Percentiles rank a stretch among this genome's conserved stretches.
These are phyloP conservation scores for Candida orba DNA, from an alignment of 805 yeast genomes.

Conservation along the genomic window DNA sequence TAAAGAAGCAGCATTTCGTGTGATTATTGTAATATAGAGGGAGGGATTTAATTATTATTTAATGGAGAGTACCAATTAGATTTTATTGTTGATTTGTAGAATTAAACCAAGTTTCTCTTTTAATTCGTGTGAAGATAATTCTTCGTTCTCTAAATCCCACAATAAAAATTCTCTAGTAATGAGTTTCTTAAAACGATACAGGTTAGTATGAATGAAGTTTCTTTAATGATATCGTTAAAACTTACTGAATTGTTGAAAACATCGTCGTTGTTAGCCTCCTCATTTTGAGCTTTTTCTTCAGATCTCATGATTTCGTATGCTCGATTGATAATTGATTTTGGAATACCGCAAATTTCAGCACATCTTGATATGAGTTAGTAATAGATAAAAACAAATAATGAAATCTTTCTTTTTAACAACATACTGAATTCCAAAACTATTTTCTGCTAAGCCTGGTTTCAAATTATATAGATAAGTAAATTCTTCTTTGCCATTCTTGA, in stretches of 20 bases:
- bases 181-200: constrained; percentile 2
- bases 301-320: constrained; percentile 24
- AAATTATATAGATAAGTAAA: constrained; percentile 30
- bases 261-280: background rate
- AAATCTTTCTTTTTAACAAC: background rate
- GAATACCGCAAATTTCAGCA: constrained; percentile 33
- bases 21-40: background rate
- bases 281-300: constrained; percentile 10
- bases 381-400: background rate
- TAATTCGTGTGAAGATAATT: background rate
- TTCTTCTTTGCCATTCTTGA: background rate
- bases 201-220: background rate
- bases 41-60: too few species aligned
- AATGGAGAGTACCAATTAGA: too few species aligned
- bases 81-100: background rate
- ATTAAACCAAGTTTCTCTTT: constrained; percentile 1
- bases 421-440: constrained; percentile 30
- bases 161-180: constrained; percentile 13
- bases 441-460: constrained; percentile 25
- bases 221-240: background rate
- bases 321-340: constrained; percentile 23
- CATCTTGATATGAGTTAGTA: constrained; percentile 18
- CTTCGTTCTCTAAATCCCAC: constrained; percentile 17
- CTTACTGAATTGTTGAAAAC: constrained; percentile 5
- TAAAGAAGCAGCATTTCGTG: background rate